Percentiles rank a stretch among this genome's conserved stretches.
These are phyloP conservation scores for Davidsoniella virescens DNA, from an alignment of 2,329 filamentous ascomycete genomes.

Conservation along the genomic window DNA sequence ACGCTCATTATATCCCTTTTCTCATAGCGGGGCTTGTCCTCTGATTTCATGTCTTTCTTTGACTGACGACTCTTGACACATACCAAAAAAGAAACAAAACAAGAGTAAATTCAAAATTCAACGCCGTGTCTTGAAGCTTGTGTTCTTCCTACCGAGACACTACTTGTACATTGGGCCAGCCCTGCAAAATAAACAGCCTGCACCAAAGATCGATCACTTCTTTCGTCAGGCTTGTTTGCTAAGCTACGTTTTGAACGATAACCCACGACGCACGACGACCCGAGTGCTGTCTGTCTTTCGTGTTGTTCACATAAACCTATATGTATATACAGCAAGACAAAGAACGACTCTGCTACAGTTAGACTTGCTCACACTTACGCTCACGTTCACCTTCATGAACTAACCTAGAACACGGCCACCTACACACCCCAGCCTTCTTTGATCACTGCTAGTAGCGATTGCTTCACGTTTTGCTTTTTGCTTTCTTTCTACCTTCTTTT, in stretches of 20 bases:
- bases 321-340: too few species aligned
- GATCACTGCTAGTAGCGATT: slow-evolving; percentile 4
- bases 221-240: too few species aligned
- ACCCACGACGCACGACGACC: slow-evolving; percentile 1
- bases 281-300: background rate
- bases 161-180: background rate
- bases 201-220: too few species aligned
- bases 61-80: background rate
- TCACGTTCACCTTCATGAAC: too few species aligned
- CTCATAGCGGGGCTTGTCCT: background rate
- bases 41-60: background rate
- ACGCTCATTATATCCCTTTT: background rate
- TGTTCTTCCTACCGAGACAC: slow-evolving; percentile 1
- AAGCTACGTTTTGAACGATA: background rate
- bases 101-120: background rate
- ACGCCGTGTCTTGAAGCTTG: background rate
- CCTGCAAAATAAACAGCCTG: background rate
- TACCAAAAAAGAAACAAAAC: background rate
- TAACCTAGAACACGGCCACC: background rate
- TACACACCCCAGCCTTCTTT: slow-evolving; percentile 2
- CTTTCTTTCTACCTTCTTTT: background rate
- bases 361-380: too few species aligned
- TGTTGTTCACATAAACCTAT: background rate
- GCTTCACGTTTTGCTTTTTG: background rate
- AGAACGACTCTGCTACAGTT: too few species aligned